Percentiles rank a stretch among this genome's conserved stretches.
Conservation (phyloP, 441 rosid species). For the Populus hybrid region DNA sequence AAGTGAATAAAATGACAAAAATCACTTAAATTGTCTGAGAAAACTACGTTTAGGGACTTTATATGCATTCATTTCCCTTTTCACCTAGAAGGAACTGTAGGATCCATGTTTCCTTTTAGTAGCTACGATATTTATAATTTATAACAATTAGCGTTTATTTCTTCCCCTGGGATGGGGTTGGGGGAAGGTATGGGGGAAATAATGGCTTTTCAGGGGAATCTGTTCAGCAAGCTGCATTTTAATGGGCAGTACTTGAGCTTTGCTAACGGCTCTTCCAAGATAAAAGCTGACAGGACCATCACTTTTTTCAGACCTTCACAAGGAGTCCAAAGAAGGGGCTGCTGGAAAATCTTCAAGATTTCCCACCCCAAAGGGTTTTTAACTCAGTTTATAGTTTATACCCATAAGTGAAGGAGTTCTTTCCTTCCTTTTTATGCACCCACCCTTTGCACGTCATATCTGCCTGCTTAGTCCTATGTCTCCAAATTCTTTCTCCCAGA, state of each 20-base stretch:
- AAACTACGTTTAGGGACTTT: too few species aligned
- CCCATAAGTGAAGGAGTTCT: background rate
- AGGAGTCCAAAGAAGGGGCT: background rate
- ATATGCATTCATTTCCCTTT: too few species aligned
- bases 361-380: background rate
- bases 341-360: background rate
- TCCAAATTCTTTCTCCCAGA: background rate
- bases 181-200: too few species aligned
- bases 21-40: too few species aligned
- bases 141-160: too few species aligned
- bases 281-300: constrained; percentile 1
- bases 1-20: too few species aligned
- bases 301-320: background rate
- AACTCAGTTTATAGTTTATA: background rate
- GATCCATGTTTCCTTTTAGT: too few species aligned
- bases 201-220: background rate
- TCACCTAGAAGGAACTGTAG: too few species aligned
- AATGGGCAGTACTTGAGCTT: background rate
- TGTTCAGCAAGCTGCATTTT: constrained; percentile 1
- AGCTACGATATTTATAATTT: too few species aligned
- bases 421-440: background rate
- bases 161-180: too few species aligned
- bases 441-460: background rate
- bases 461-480: background rate
- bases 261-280: constrained; percentile 1